These are phyloP conservation scores for Stephania yunnanensis DNA, from an alignment of 164 flowering plant genomes.

Conservation along the genomic window DNA sequence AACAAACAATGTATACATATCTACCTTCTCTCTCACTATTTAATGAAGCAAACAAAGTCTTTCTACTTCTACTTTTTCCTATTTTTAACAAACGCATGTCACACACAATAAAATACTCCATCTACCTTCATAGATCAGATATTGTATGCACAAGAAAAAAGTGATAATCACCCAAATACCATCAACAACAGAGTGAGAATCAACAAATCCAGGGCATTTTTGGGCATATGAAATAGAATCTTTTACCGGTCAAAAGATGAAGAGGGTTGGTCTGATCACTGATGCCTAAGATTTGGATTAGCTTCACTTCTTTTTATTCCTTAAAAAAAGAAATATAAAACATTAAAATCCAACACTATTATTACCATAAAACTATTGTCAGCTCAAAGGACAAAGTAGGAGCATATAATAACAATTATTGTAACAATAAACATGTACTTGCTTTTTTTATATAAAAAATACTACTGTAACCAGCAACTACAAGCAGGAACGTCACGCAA, in stretches of 20 bases:
- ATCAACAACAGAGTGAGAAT: not conserved
- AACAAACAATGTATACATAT: not conserved
- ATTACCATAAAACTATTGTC: not conserved
- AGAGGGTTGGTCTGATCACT: not conserved
- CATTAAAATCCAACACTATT: no score
- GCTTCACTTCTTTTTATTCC: no score
- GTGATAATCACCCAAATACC: not conserved
- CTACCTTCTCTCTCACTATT: not conserved
- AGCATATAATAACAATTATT: not conserved
- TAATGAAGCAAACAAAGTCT: not conserved
- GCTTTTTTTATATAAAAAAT: not conserved
- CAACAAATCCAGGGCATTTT: not conserved
- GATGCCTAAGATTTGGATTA: constrained; percentile 24
- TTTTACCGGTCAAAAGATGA: constrained; percentile 33
- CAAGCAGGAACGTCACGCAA: no score
- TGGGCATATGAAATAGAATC: constrained; percentile 19
- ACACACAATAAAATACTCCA: not conserved
- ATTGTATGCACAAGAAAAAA: not conserved
- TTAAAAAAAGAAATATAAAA: no score
- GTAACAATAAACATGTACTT: not conserved
- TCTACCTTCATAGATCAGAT: no score
- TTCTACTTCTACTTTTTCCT: no score
- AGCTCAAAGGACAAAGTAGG: not conserved
- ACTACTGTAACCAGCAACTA: no score
- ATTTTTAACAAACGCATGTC: no score